phyloP scores from a whole-genome alignment of 2,329 filamentous ascomycete species.

The Ramularia endophylla region DNA sequence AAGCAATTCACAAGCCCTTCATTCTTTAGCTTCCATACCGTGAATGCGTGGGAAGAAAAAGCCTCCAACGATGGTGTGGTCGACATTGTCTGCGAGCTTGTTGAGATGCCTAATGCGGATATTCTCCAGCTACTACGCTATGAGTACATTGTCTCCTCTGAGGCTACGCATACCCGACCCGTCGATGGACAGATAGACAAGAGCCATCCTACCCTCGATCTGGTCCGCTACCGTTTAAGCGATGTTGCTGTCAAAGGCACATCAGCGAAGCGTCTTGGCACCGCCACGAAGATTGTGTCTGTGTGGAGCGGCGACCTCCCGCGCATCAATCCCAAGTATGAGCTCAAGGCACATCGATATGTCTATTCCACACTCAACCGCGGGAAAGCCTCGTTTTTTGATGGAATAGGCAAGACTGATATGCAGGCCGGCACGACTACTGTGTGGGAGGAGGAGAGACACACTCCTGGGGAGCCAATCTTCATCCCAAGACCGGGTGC shows the following conservation, averaged over 20 bases:
- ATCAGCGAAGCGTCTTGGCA: not conserved
- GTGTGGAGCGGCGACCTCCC: slow-evolving; percentile 61
- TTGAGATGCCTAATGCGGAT: slow-evolving; percentile 59
- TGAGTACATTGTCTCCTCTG: slow-evolving; percentile 57
- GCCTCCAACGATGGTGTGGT: slow-evolving; percentile 28
- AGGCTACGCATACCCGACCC: too few species aligned
- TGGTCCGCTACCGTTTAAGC: not conserved
- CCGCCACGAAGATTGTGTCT: not conserved
- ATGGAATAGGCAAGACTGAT: slow-evolving; percentile 63
- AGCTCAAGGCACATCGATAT: slow-evolving; percentile 53
- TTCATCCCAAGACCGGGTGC: slow-evolving; percentile 53
- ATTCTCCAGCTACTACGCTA: slow-evolving; percentile 65
- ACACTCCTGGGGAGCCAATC: slow-evolving; percentile 64
- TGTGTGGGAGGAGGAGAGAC: slow-evolving; percentile 54
- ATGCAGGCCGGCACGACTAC: slow-evolving; percentile 45
- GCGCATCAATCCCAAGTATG: too few species aligned
- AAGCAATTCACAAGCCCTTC: slow-evolving; percentile 61
- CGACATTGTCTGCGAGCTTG: slow-evolving; percentile 60
- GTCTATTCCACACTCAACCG: slow-evolving; percentile 52
- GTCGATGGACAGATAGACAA: slow-evolving; percentile 11
- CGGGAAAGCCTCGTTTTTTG: slow-evolving; percentile 55
- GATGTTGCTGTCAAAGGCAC: not conserved
- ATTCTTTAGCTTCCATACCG: slow-evolving; percentile 72
- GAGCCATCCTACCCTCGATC: not conserved
- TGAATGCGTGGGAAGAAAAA: slow-evolving; percentile 68